These are phyloP conservation scores for Mortierella sp. DNA, from an alignment of 371 early-diverging fungal species.

Conservation along the genomic window DNA sequence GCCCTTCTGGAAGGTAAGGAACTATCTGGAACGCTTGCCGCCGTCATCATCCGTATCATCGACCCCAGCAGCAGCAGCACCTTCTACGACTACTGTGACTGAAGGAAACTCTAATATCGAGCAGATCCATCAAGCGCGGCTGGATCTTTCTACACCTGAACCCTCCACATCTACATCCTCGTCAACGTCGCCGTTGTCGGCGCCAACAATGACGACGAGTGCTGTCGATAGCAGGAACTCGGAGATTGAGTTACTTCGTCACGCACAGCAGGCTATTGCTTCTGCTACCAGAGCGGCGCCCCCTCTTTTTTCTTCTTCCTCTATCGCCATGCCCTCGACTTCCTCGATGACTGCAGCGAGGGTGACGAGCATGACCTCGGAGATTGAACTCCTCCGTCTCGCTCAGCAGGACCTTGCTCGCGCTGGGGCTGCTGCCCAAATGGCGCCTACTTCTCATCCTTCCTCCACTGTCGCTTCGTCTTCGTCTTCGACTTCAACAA, in stretches of 20 bases:
- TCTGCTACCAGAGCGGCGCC: too few species aligned
- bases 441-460: background rate
- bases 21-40: background rate
- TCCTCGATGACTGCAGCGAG: background rate
- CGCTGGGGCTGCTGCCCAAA: too few species aligned
- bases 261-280: too few species aligned
- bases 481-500: too few species aligned
- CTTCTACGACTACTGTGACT: background rate
- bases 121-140: background rate
- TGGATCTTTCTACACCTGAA: background rate
- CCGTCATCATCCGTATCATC: background rate
- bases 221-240: background rate
- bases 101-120: background rate
- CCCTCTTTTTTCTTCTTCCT: too few species aligned
- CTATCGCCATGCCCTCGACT: too few species aligned
- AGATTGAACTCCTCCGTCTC: slow-evolving; percentile 5
- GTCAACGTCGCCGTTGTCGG: background rate
- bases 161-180: background rate
- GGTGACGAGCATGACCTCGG: slow-evolving; percentile 28
- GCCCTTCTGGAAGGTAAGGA: slow-evolving; percentile 31
- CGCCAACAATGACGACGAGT: background rate
- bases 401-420: background rate
- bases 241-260: background rate
- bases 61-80: background rate
- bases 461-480: background rate